Percentiles rank a stretch among this genome's conserved stretches.
These are phyloP conservation scores for Odonthalia washingtoniensis DNA, from an alignment of 31 red algal genomes.

Conservation along the genomic window DNA sequence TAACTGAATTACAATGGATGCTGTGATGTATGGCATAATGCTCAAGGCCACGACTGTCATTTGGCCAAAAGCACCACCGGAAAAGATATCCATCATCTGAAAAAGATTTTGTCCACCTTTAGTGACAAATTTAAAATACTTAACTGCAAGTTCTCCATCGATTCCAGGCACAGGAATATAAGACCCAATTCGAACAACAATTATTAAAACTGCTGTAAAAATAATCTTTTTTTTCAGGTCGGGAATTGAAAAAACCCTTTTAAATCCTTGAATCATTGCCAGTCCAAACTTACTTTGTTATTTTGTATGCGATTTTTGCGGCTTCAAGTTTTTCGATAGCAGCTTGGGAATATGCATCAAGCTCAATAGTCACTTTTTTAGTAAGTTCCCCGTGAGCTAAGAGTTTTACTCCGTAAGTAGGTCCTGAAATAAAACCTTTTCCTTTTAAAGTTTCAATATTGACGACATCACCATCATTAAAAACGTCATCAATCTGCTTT, in stretches of 20 bases:
- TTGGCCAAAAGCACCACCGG: background rate
- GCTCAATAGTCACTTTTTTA: background rate
- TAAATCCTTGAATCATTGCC: background rate
- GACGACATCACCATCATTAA: background rate
- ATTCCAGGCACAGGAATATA: slow-evolving; percentile 16
- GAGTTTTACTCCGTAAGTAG: slow-evolving; percentile 9
- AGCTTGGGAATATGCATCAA: slow-evolving; percentile 8
- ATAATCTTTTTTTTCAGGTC: slow-evolving; percentile 21
- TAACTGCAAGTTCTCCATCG: background rate
- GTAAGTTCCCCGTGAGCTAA: slow-evolving; percentile 7
- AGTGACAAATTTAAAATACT: background rate
- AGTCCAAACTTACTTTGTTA: too few species aligned
- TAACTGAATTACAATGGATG: background rate
- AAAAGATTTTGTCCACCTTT: slow-evolving; percentile 5
- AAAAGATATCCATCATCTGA: background rate
- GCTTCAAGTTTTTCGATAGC: too few species aligned
- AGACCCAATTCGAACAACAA: background rate
- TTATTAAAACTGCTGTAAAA: background rate
- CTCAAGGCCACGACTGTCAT: background rate
- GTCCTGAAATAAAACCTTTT: slow-evolving; percentile 8
- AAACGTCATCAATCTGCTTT: background rate
- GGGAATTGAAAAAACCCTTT: background rate
- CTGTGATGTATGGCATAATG: background rate
- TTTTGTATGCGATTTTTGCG: too few species aligned
- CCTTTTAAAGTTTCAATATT: background rate